These are phyloP conservation scores for Straminergon stramineum DNA, from an alignment of 225 moss, liverwort and hornwort species.

Conservation along the genomic window DNA sequence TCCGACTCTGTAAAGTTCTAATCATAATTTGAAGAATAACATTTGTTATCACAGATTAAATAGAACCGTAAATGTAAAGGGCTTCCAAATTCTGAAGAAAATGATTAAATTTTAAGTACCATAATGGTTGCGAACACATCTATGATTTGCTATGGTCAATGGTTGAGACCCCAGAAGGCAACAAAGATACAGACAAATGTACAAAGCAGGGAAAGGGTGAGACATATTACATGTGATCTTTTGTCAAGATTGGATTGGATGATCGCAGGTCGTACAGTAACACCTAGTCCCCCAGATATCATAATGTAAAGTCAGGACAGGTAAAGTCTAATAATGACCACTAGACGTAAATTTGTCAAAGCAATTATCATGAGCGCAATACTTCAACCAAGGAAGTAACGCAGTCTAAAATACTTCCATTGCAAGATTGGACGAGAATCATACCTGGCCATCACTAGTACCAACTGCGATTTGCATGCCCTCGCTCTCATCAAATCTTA, in stretches of 20 bases:
- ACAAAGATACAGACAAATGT: not conserved
- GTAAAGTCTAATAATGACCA: not conserved
- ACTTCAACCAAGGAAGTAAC: not conserved
- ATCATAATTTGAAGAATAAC: not conserved
- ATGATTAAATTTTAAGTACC: not conserved
- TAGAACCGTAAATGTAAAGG: not conserved
- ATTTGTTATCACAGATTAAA: not conserved
- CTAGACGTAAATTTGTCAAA: not conserved
- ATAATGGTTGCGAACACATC: not conserved
- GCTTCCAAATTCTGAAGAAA: not conserved
- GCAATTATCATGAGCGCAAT: not conserved
- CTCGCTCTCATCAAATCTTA: slow-evolving; percentile 85
- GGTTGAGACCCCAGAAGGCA: not conserved
- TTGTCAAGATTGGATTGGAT: slow-evolving; percentile 62
- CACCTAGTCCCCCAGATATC: slow-evolving; percentile 28
- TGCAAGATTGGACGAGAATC: not conserved
- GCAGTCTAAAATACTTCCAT: not conserved
- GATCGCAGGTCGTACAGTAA: slow-evolving; percentile 88
- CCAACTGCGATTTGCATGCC: slow-evolving; percentile 93
- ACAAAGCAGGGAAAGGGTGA: not conserved
- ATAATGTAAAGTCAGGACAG: not conserved
- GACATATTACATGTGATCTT: slow-evolving; percentile 79
- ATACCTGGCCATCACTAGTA: slow-evolving; percentile 79
- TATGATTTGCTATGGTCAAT: not conserved
- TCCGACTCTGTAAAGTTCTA: not conserved